Evolutionary conservation across 1,284 basidiomycete species (phyloP), one percentile per base, ranked within the genome.

Genomic region (Thecaphora frezii): DNA sequence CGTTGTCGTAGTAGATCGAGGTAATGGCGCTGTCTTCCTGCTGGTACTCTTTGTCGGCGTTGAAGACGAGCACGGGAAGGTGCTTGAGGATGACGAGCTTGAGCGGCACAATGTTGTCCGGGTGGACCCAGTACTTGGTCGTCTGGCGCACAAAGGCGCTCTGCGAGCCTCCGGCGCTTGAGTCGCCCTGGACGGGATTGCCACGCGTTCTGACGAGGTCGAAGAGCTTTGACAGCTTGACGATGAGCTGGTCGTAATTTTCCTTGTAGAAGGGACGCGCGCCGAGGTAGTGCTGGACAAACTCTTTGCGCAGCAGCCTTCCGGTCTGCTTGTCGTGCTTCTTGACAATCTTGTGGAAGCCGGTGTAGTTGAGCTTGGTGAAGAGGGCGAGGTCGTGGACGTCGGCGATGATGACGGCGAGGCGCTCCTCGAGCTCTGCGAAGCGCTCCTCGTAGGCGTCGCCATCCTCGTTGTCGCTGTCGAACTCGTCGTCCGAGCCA

Each of bases 291-390:
- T 93, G 87, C 79, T 91, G 89, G 70, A 93, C 87, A 76, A 86
- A 86, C 33, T 83, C 82, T 42, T 82, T 81, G 71, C 85, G 84
- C 44, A 86, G 77, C 26, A 82, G 80, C 59, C 82, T 84, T n/a
- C 83, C 83, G 16, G 85, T 86, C 66, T 84, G 81, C 82, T 86
- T 86, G 77, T 90, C 89, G 78, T 91, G 89, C 87, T 91, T 91
- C 85, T 98, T 98, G 65, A 97, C 84, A 65, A 98, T 98, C 83
- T 99, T 99, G 85, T 97, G 90, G 81, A 99, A 99, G 10, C 96
- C 96, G 1, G 96, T 82, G 67, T 80, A 92, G 80, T 97, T 97
- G 65, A 97, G 85, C 81, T 97, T 97, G 89, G 68, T 76, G 80
- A 93, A 94, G 50, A 94, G 82, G 13, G 94, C 93, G 25, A 99